Evolutionary conservation across 2,329 filamentous ascomycete species (phyloP).

Genomic region (Penicillium hordei): DNA sequence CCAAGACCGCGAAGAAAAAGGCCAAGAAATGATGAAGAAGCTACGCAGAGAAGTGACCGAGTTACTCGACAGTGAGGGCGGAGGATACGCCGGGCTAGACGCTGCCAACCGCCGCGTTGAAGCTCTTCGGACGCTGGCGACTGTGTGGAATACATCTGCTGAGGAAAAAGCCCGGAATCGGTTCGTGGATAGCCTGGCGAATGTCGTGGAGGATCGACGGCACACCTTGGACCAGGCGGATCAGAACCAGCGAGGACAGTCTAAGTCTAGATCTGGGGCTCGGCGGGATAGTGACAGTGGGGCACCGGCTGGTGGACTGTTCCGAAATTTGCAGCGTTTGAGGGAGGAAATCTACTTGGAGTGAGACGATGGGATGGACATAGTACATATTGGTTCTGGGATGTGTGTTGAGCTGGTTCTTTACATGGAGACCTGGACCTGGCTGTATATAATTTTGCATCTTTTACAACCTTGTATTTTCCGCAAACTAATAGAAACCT

Average conservation of each 20-base stretch:
- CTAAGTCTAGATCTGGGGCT: constrained; percentile 27
- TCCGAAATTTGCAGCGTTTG: constrained; percentile 54
- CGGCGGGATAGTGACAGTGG: constrained; percentile 33
- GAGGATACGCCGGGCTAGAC: constrained; percentile 63
- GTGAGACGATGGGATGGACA: constrained; percentile 24
- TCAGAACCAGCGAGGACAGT: constrained; percentile 21
- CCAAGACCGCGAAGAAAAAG: constrained; percentile 79
- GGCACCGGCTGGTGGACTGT: constrained; percentile 51
- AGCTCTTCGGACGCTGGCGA: constrained; percentile 70
- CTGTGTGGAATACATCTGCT: constrained; percentile 92
- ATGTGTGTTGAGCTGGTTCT: constrained; percentile 8
- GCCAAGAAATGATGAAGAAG: constrained; percentile 72
- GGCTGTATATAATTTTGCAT: background rate
- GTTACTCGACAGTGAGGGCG: constrained; percentile 60
- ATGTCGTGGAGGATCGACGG: constrained; percentile 74
- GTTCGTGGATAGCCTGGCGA: constrained; percentile 79
- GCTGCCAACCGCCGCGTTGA: constrained; percentile 73
- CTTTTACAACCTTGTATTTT: background rate
- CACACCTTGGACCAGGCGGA: constrained; percentile 45
- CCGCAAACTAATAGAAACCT: background rate
- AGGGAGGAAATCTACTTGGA: constrained; percentile 56
- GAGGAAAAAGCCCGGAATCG: constrained; percentile 83
- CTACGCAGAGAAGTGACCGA: constrained; percentile 66
- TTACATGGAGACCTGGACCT: background rate
- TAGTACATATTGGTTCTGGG: background rate